Evolutionary conservation across 805 yeast genomes (phyloP).

Genomic region (Ogataea methanolica): DNA sequence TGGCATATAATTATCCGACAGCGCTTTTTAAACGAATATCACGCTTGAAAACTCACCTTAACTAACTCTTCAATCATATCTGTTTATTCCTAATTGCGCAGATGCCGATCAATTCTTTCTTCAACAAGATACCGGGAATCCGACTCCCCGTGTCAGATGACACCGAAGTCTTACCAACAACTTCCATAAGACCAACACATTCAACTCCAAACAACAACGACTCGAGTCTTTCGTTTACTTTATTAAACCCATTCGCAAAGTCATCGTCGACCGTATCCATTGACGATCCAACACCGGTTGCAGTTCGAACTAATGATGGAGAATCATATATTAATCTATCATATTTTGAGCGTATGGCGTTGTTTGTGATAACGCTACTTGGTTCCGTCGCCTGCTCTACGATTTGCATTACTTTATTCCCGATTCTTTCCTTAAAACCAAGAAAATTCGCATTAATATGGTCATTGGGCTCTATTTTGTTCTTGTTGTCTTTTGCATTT

Average conservation of each 20-base stretch:
- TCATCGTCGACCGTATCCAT: constrained; percentile 39
- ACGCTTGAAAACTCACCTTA: too few relatives aligned
- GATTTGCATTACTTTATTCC: constrained; percentile 72
- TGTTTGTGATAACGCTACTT: constrained; percentile 68
- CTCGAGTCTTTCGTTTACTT: constrained; percentile 1
- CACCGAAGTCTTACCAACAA: constrained; percentile 5
- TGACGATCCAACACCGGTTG: neutral
- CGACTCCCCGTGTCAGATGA: constrained; percentile 14
- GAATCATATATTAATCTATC: constrained; percentile 46
- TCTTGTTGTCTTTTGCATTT: constrained; percentile 79
- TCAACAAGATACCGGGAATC: constrained; percentile 20
- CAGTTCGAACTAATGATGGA: constrained; percentile 4
- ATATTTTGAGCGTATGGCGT: constrained; percentile 68
- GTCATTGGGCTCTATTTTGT: constrained; percentile 82
- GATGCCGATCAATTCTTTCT: neutral
- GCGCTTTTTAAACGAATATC: too few relatives aligned
- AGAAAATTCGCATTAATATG: constrained; percentile 79
- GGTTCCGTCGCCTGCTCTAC: constrained; percentile 75
- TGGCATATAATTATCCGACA: too few relatives aligned
- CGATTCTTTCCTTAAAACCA: constrained; percentile 78
- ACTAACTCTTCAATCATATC: too few relatives aligned
- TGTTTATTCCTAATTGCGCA: too few relatives aligned
- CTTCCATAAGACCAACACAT: constrained; percentile 4
- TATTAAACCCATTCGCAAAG: constrained; percentile 23
- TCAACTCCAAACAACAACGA: constrained; percentile 2